Conservation (phyloP, 495 filamentous ascomycete species). For the Xylaria longipes region DNA sequence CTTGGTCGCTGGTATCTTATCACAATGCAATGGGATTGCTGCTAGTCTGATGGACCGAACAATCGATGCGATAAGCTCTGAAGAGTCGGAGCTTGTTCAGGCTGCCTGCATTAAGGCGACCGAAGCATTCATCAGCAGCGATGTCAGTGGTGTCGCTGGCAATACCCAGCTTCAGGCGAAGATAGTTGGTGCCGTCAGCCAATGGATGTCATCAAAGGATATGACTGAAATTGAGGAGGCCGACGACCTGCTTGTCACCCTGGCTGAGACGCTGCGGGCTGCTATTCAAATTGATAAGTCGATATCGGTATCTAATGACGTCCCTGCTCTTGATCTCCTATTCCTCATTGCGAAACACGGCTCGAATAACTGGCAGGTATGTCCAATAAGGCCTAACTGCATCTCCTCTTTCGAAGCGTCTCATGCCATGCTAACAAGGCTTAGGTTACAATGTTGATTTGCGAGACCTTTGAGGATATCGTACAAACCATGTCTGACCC, state of each 20-base stretch:
- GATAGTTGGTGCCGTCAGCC: slow-evolving; percentile 77
- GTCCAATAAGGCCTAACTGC: background rate
- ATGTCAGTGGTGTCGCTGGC: slow-evolving; percentile 33
- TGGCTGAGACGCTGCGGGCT: slow-evolving; percentile 86
- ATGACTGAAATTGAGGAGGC: slow-evolving; percentile 80
- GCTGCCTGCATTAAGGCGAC: slow-evolving; percentile 89
- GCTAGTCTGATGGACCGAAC: slow-evolving; percentile 69
- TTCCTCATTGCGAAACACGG: slow-evolving; percentile 89
- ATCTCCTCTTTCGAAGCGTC: background rate
- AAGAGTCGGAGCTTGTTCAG: slow-evolving; percentile 84
- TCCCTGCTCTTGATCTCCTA: slow-evolving; percentile 78
- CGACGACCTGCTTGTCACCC: slow-evolving; percentile 87
- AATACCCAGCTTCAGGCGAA: slow-evolving; percentile 69
- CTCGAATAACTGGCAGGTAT: slow-evolving; percentile 78
- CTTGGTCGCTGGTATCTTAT: slow-evolving; percentile 77
- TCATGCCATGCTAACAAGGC: slow-evolving; percentile 18
- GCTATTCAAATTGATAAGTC: slow-evolving; percentile 78
- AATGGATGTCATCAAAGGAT: slow-evolving; percentile 79
- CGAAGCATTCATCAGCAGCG: slow-evolving; percentile 76
- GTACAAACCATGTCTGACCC: slow-evolving; percentile 68
- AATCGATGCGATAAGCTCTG: slow-evolving; percentile 73
- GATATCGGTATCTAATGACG: slow-evolving; percentile 69
- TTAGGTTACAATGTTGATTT: slow-evolving; percentile 63
- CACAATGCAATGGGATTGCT: slow-evolving; percentile 61
- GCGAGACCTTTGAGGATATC: slow-evolving; percentile 90